phyloP scores from a whole-genome alignment of 2,329 filamentous ascomycete species.

The Xylaria arbuscula region DNA sequence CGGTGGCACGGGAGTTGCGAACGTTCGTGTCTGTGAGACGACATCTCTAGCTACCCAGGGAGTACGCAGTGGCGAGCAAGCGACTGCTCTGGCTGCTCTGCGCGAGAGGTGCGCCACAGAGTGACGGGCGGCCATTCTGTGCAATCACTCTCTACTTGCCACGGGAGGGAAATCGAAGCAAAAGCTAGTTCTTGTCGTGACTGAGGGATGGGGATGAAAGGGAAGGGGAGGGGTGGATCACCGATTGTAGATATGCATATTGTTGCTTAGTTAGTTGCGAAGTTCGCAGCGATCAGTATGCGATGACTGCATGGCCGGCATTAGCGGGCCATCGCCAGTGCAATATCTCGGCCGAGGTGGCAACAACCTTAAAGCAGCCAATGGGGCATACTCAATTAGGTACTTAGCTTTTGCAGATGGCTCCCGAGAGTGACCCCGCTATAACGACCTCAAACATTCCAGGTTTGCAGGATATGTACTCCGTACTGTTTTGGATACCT shows the following conservation, averaged over 20 bases:
- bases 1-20: conserved; percentile 75
- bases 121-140: conserved; percentile 56
- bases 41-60: conserved; percentile 41
- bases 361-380: conserved; percentile 17
- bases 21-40: conserved; percentile 56
- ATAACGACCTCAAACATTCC: not conserved
- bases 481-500: no score
- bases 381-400: conserved; percentile 33
- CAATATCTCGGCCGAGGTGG: conserved; percentile 14
- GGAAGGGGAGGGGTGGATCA: not conserved
- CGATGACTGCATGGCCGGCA: conserved; percentile 36
- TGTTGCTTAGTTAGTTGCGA: conserved; percentile 8
- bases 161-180: not conserved
- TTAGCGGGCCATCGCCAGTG: conserved; percentile 18
- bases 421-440: not conserved
- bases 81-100: conserved; percentile 45
- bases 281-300: no score
- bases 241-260: not conserved
- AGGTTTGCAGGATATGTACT: no score
- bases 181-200: not conserved
- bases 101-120: conserved; percentile 54
- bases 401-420: not conserved
- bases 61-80: conserved; percentile 40
- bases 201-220: not conserved
- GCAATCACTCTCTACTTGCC: conserved; percentile 12